Base-by-base conservation (phyloP, 345 rosid genomes). In the Combretum micranthum region DNA sequence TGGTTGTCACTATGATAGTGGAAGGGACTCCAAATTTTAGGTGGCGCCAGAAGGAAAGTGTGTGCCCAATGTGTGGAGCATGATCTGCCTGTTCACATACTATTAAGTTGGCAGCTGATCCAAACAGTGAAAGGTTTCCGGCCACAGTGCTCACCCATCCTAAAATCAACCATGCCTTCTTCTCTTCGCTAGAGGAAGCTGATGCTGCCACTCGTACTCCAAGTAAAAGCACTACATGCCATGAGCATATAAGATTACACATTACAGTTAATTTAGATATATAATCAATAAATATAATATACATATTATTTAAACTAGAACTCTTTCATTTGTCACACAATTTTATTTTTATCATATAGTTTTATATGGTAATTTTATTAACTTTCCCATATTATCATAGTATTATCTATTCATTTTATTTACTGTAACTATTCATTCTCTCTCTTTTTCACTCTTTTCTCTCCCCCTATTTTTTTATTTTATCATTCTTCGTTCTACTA, bases 71-170 rank as follows among this genome's bases (percentile, higher is more conserved):
- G 52, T 47, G 52, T 17, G 64, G 67, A 4, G 68, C 57, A 8
- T 55, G 61, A 16, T 58, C 60, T n/a, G 77, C 77, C 56, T 68
- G 70, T 56, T 73, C 77, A 32, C 39, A 32, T 1, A 32, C 39
- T 4, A 32, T 32, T 10, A 32, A 10, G 39, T 32, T 32, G 39
- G 39, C 39, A 32, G 39, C 39, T 32, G 39, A 32, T 32, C 39
- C 39, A 37, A 73, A 10, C 51, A 64, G 13, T 0, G 74, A 68
- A 20, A 73, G 50, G 50, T 73, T 73, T 52, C 77, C 71, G 0
- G 77, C 77, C 50, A 69, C 71, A 0, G 77, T 73, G 59, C 74
- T 73, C 55, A 57, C 74, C 68, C 65, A 65, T 1, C 69, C 72
- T 47, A 72, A 37, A 4, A 68, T 18, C 15, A 73, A 62, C 77